Conservation (phyloP, 257 asterid genomes). For the Capsicum rhomboideum region DNA sequence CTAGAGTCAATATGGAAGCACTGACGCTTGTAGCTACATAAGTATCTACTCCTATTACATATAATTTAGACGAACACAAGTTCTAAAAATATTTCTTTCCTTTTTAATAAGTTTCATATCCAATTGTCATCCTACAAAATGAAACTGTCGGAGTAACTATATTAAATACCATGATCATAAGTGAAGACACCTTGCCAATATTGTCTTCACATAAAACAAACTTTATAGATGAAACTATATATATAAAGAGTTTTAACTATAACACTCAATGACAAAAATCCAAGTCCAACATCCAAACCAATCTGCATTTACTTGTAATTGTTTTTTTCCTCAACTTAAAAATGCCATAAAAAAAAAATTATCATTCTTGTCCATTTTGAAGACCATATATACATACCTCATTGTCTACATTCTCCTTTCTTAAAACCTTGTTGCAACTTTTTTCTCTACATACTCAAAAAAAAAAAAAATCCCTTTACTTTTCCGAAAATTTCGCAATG, state of each 20-base stretch:
- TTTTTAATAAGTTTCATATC: background rate
- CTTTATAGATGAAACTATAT: background rate
- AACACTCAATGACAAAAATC: background rate
- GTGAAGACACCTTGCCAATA: background rate
- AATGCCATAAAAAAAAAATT: background rate
- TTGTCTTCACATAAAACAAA: too few species aligned
- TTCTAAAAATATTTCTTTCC: background rate
- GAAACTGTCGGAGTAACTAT: background rate
- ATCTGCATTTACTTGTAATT: background rate
- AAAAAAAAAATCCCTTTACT: background rate
- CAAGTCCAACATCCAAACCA: background rate
- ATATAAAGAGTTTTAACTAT: background rate
- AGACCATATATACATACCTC: background rate
- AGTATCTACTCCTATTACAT: background rate
- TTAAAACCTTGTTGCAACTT: background rate
- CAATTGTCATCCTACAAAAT: background rate
- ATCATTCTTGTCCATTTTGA: background rate
- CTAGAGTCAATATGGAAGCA: too few species aligned
- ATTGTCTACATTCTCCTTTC: background rate
- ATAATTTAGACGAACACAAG: background rate
- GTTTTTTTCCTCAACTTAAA: background rate
- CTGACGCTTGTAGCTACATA: too few species aligned
- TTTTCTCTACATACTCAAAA: background rate
- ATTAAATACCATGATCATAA: background rate
- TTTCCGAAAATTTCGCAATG: background rate